Percentiles rank a stretch among this genome's conserved stretches.
These are phyloP conservation scores for Podospora pseudocomata DNA, from an alignment of 495 filamentous ascomycete species.

Conservation along the genomic window DNA sequence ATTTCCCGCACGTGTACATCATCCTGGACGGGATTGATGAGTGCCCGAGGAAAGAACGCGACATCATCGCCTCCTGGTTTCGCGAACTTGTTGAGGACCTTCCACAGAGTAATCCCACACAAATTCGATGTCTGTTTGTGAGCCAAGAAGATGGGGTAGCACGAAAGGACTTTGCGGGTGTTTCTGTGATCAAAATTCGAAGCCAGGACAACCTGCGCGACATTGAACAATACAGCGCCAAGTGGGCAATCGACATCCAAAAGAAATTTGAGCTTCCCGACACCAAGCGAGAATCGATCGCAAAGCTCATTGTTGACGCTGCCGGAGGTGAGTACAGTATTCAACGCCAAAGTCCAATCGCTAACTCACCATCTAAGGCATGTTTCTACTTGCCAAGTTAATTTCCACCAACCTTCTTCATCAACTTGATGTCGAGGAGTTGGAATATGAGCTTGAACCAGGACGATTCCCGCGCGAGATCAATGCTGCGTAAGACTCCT, in stretches of 20 bases:
- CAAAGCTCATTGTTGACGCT: background rate
- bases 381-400: background rate
- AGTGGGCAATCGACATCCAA: background rate
- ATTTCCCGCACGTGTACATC: background rate
- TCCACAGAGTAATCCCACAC: background rate
- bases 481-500: background rate
- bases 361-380: background rate
- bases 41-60: background rate
- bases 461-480: background rate
- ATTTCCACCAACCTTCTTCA: background rate
- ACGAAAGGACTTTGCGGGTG: background rate
- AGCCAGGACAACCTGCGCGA: background rate
- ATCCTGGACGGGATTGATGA: constrained; percentile 3
- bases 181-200: background rate
- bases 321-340: background rate
- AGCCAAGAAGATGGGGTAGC: background rate
- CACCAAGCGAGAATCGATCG: background rate
- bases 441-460: background rate
- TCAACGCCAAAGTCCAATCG: too few relatives aligned
- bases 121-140: background rate
- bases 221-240: background rate
- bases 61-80: background rate
- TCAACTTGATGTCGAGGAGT: background rate
- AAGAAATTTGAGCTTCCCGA: background rate
- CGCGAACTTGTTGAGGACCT: background rate